These are phyloP conservation scores for Cylindrodendrum hubeiense DNA, from an alignment of 2,329 filamentous ascomycete genomes.

Conservation along the genomic window DNA sequence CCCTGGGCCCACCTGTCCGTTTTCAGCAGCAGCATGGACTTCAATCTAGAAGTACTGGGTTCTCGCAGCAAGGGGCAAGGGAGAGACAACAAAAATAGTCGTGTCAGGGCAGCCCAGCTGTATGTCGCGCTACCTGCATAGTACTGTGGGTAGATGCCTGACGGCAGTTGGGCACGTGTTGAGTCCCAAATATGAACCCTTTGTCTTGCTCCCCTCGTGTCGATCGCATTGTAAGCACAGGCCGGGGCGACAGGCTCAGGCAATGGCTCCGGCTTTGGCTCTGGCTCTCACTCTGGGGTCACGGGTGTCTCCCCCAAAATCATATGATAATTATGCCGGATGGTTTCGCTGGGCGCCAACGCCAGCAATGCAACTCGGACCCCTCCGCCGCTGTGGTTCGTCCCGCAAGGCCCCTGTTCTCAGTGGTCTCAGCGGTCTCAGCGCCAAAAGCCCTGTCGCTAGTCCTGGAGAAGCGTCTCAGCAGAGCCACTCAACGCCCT, in stretches of 20 bases:
- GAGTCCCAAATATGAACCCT: not conserved
- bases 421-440: slow-evolving; percentile 11
- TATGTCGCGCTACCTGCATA: no score
- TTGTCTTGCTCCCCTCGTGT: not conserved
- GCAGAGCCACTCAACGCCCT: slow-evolving; percentile 10
- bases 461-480: not conserved
- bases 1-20: slow-evolving; percentile 12
- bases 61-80: not conserved
- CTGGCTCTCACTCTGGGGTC: not conserved
- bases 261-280: no score
- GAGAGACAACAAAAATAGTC: not conserved
- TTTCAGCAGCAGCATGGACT: slow-evolving; percentile 8
- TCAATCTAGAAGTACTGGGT: not conserved
- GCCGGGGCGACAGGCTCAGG: not conserved
- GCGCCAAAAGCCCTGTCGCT: not conserved
- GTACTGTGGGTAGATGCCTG: not conserved
- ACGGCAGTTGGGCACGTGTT: not conserved
- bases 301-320: slow-evolving; percentile 1
- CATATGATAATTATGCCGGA: slow-evolving; percentile 13
- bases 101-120: no score
- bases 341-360: slow-evolving; percentile 9
- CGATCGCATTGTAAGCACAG: not conserved
- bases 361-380: slow-evolving; percentile 13
- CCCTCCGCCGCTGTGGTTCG: slow-evolving; percentile 18
- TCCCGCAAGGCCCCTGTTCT: slow-evolving; percentile 6